These are phyloP conservation scores for Pseudoneurospora amorphoporcata DNA, from an alignment of 495 filamentous ascomycete species.

Conservation along the genomic window DNA sequence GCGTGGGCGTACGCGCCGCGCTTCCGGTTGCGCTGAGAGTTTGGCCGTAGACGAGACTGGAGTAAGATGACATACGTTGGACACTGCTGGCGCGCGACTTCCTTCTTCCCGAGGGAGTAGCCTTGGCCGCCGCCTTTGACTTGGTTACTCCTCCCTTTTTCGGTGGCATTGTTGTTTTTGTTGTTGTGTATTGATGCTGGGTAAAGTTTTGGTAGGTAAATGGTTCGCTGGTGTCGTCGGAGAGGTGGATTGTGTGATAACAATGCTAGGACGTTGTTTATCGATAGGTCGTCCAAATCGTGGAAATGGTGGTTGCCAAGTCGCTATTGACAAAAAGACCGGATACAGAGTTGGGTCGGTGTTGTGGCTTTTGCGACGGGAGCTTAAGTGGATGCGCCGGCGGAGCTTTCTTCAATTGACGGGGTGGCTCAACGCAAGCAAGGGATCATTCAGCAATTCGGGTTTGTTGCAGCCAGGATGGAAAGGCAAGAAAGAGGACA, in stretches of 20 bases:
- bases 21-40: neutral
- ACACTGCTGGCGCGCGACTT: constrained; percentile 11
- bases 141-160: neutral
- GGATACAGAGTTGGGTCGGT: neutral
- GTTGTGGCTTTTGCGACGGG: neutral
- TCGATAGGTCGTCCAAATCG: neutral
- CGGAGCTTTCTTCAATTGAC: neutral
- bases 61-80: constrained; percentile 16
- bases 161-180: neutral
- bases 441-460: neutral
- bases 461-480: neutral
- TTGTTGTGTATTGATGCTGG: neutral
- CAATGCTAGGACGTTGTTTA: neutral
- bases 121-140: neutral
- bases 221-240: neutral
- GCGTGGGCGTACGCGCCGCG: neutral
- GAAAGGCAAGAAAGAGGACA: neutral
- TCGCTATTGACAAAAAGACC: neutral
- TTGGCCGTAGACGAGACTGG: neutral
- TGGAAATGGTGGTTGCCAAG: neutral
- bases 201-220: neutral
- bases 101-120: neutral
- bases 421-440: neutral
- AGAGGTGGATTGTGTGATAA: neutral
- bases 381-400: neutral